Conservation (phyloP, 73 alveolate genomes). For the Durusdinium trenchii region DNA sequence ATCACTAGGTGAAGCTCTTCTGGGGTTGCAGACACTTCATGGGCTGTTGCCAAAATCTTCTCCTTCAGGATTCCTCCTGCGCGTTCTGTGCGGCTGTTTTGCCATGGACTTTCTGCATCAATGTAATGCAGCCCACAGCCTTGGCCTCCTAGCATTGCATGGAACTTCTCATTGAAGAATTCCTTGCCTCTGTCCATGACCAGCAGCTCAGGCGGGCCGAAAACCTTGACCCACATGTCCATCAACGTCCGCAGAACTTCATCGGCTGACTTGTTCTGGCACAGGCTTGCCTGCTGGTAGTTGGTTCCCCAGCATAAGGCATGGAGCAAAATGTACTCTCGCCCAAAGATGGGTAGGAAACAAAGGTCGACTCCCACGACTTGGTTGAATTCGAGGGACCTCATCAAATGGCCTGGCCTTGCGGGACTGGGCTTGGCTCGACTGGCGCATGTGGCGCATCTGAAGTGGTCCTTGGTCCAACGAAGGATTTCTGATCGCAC, state of each 20-base stretch:
- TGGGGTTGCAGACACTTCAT: background rate
- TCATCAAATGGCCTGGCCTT: background rate
- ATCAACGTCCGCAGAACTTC: background rate
- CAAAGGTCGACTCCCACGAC: slow-evolving; percentile 7
- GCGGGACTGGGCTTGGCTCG: background rate
- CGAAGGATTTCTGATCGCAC: background rate
- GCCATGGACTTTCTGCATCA: background rate
- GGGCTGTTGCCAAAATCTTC: background rate
- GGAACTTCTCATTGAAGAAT: background rate
- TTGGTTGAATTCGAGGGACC: background rate
- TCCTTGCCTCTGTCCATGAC: background rate
- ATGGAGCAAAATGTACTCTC: background rate
- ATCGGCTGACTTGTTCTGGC: background rate
- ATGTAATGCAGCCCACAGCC: background rate
- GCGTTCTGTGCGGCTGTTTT: background rate
- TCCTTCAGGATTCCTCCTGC: background rate
- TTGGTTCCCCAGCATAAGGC: background rate
- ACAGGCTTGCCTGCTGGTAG: background rate
- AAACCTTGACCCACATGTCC: background rate
- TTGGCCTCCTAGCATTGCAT: background rate
- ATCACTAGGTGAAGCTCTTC: slow-evolving; percentile 3
- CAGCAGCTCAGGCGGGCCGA: background rate
- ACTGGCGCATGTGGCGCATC: background rate
- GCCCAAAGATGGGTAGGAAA: background rate
- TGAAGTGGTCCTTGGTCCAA: background rate